Evolutionary conservation across 2,329 filamentous ascomycete species (phyloP).

Genomic region (Phyllosticta capitalensis): DNA sequence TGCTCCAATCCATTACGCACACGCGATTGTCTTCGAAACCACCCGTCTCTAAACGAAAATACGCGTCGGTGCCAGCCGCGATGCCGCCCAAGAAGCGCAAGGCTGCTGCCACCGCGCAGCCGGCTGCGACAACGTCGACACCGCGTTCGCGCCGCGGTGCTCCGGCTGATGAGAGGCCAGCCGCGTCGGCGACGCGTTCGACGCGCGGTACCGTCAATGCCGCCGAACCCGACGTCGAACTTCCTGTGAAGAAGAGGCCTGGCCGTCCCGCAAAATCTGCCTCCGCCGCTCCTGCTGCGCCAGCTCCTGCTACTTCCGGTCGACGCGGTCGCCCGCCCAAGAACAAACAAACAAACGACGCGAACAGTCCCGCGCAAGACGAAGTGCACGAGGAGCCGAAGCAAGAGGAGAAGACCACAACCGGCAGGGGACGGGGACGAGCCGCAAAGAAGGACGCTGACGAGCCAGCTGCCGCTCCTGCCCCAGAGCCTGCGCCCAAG

Average conservation of each 20-base stretch:
- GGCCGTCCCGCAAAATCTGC: not conserved
- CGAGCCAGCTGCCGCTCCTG: not conserved
- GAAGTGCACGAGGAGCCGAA: not conserved
- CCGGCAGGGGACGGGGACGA: not conserved
- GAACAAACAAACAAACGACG: not conserved
- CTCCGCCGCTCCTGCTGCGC: not conserved
- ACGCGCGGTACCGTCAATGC: not conserved
- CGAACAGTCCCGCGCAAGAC: not conserved
- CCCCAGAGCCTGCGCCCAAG: not conserved
- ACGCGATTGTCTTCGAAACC: not conserved
- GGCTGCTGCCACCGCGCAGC: slow-evolving; percentile 1
- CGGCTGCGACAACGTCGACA: not conserved
- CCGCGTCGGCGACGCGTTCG: not conserved
- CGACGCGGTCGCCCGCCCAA: slow-evolving; percentile 6
- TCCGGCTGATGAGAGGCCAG: not conserved
- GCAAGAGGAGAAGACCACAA: not conserved
- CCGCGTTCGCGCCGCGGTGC: slow-evolving; percentile 2
- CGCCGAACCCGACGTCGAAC: not conserved
- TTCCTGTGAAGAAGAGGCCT: not conserved
- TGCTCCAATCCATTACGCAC: not conserved
- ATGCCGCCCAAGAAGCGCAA: slow-evolving; percentile 13
- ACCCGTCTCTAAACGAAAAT: not conserved
- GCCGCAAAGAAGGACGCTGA: slow-evolving; percentile 1
- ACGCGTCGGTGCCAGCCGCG: not conserved
- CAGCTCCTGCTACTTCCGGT: not conserved